A percentile compares a stretch with the other conserved stretches of the same genome.
Conservation (phyloP, 148 eudicot species). For the Polygonum maritimum region DNA sequence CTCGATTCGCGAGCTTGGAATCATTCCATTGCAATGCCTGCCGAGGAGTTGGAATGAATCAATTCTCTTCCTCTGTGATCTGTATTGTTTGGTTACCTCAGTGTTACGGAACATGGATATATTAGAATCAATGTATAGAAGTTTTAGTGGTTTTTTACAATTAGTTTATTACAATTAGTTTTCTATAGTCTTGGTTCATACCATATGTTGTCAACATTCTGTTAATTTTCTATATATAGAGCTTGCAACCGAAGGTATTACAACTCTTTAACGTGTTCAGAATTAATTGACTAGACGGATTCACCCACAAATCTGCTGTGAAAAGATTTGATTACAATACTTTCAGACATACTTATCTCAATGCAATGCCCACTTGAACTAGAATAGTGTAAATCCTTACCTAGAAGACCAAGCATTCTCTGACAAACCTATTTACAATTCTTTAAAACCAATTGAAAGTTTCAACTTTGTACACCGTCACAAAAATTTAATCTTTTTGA, state of each 20-base stretch:
- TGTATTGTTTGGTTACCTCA: neutral
- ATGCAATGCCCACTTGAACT: neutral
- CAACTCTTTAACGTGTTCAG: conserved; percentile 1
- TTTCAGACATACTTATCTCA: neutral
- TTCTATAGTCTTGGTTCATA: no score
- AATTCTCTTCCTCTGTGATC: neutral
- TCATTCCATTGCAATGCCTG: neutral
- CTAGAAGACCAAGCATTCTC: neutral
- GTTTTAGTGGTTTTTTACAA: no score
- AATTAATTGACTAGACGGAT: neutral
- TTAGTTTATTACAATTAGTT: no score
- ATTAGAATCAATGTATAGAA: no score
- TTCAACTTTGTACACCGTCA: neutral
- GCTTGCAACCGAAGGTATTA: neutral
- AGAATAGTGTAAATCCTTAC: neutral
- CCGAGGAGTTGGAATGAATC: neutral
- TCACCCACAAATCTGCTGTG: neutral
- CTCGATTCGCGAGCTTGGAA: neutral
- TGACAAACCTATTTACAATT: neutral
- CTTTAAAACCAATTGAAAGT: neutral
- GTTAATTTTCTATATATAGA: neutral
- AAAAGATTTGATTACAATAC: neutral
- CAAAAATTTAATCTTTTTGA: neutral
- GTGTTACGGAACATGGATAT: neutral
- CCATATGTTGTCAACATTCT: neutral